Base-by-base conservation (phyloP, 1,284 basidiomycete genomes). In the Irpex sp. region DNA sequence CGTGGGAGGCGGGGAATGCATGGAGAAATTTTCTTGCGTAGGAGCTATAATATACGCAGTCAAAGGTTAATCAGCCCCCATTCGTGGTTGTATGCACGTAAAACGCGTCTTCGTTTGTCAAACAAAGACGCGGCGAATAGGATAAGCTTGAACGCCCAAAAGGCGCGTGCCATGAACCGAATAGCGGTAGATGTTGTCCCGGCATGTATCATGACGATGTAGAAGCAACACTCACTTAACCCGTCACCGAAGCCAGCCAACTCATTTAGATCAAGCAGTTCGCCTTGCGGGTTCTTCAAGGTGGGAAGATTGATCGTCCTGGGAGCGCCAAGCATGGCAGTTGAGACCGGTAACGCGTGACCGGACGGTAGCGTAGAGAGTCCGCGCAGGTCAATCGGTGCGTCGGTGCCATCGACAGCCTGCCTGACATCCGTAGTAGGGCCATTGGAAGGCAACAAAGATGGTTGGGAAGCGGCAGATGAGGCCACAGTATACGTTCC, bases 301-400 rank as follows among this genome's bases (percentile, higher is more conserved):
- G 38, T 57, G 38, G 61, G 17, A 56, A 56, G 54, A 36, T 36
- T 56, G 54, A 56, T 56, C 6, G 21, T 56, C 11, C 54, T 19
- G 34, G 15, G 15, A 11, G 54, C 54, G 21, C 54, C 54, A 31
- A 56, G n/a, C 7, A 56, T 26, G 54, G 54, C 54, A 56, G 54
- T 56, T 36, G 54, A 56, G 31, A 26, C 54, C 34, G 54, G 54
- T 15, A 56, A 34, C 34, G 31, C 19, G 26, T n/a, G 19, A 13
- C 17, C 48, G 57, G 59, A 58, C 36, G 62, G 38, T n/a, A 48
- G 58, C 40, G 19, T 38, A n/a, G 31, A 38, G 17, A 66, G 57
- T n/a, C 38, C 59, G 58, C 59, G 62, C 26, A 68, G 64, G 57
- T 68, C 62, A 57, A 68, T 66, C 51, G 67, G 67, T 8, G n/a